Conservation (phyloP, 2,329 filamentous ascomycete genomes). For the Aspergillus novofumigatus region DNA sequence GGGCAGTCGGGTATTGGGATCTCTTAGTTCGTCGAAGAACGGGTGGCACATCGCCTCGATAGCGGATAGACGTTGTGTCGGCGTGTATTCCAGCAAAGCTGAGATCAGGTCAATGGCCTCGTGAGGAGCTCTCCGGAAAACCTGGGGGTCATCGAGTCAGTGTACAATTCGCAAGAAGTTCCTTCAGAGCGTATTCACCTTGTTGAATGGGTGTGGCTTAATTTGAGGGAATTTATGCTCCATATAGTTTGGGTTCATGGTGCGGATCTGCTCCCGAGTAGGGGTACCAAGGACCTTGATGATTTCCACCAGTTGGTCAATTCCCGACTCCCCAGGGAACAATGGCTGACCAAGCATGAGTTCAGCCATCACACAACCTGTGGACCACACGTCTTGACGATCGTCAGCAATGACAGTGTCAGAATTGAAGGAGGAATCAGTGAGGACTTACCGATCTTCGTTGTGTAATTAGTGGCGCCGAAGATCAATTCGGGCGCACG, state of each 20-base stretch:
- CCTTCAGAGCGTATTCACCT: slow-evolving; percentile 47
- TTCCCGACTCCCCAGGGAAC: slow-evolving; percentile 97
- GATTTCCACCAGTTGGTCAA: slow-evolving; percentile 97
- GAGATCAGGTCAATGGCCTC: slow-evolving; percentile 95
- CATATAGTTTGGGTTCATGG: slow-evolving; percentile 99
- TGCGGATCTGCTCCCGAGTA: slow-evolving; percentile 95
- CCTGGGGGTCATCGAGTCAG: slow-evolving; percentile 45
- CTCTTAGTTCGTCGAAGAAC: slow-evolving; percentile 95
- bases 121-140: slow-evolving; percentile 92
- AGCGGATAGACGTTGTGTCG: slow-evolving; percentile 87
- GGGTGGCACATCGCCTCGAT: slow-evolving; percentile 97
- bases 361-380: slow-evolving; percentile 98
- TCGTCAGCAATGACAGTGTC: slow-evolving; percentile 9
- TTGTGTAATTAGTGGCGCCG: slow-evolving; percentile 98
- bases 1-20: slow-evolving; percentile 83
- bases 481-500: slow-evolving; percentile 97
- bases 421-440: not conserved
- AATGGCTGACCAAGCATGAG: slow-evolving; percentile 97
- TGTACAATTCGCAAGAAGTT: not conserved
- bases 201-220: slow-evolving; percentile 98
- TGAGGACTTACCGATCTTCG: slow-evolving; percentile 79
- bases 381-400: slow-evolving; percentile 89
- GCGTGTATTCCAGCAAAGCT: slow-evolving; percentile 90
- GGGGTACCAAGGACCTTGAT: slow-evolving; percentile 98
- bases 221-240: slow-evolving; percentile 99